These are phyloP conservation scores for Trametes sanguinea DNA, from an alignment of 768 basidiomycete species.

Conservation along the genomic window DNA sequence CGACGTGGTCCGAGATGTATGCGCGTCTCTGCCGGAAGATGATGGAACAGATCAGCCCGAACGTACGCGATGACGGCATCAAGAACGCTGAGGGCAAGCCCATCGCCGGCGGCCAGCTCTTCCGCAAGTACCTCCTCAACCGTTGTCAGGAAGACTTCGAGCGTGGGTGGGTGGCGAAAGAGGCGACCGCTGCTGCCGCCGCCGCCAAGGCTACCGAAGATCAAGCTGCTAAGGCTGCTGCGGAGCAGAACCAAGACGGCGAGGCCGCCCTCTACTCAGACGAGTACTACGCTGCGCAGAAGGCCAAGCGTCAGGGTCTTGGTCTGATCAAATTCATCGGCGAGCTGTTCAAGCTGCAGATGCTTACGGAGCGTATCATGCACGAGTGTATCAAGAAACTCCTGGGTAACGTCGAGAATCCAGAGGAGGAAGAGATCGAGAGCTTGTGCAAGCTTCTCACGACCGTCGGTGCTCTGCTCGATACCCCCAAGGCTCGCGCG, in stretches of 20 bases:
- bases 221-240: constrained; percentile 70
- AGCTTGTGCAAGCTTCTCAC: constrained; percentile 89
- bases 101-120: constrained; percentile 91
- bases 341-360: constrained; percentile 98
- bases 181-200: constrained; percentile 84
- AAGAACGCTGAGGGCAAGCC: constrained; percentile 79
- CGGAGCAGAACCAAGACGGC: constrained; percentile 56
- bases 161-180: constrained; percentile 90
- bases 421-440: constrained; percentile 98
- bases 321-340: constrained; percentile 98
- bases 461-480: constrained; percentile 84
- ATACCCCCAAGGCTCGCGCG: constrained; percentile 76
- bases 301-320: constrained; percentile 95
- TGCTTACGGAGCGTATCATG: constrained; percentile 98
- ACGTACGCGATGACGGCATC: constrained; percentile 88
- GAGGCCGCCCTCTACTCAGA: constrained; percentile 87
- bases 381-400: constrained; percentile 98
- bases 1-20: constrained; percentile 97
- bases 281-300: constrained; percentile 92
- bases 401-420: constrained; percentile 88
- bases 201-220: constrained; percentile 85
- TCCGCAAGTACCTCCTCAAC: constrained; percentile 95
- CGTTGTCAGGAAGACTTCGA: constrained; percentile 99
- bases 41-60: constrained; percentile 89
- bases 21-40: constrained; percentile 93